Evolutionary conservation across 345 rosid genomes (phyloP).

Genomic region (Aquilaria sinensis): DNA sequence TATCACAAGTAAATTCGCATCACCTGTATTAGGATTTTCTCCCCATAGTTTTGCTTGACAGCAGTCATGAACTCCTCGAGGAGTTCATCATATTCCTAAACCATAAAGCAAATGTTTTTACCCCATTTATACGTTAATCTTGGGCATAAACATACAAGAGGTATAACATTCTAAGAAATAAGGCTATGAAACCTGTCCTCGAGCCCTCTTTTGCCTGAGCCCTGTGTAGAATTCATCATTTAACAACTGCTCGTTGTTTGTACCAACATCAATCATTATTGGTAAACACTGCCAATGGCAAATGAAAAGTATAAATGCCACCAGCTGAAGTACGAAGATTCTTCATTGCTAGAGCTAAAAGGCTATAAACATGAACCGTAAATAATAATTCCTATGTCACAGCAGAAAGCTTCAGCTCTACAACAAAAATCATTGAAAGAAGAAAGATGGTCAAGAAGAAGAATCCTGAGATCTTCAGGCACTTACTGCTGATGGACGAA

Average conservation of each 20-base stretch:
- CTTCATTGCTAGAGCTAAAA: not conserved
- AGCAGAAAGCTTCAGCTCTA: too few relatives aligned
- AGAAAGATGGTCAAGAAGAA: not conserved
- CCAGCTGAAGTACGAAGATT: constrained; percentile 1
- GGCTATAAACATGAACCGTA: not conserved
- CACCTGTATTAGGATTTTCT: constrained; percentile 88
- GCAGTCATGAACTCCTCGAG: constrained; percentile 89
- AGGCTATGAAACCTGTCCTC: constrained; percentile 49
- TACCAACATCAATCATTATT: constrained; percentile 83
- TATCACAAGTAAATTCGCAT: constrained; percentile 9
- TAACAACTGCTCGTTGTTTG: constrained; percentile 69
- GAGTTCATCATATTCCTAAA: constrained; percentile 86
- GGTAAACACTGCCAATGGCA: constrained; percentile 62
- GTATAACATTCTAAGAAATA: not conserved
- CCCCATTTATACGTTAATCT: not conserved
- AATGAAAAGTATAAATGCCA: not conserved
- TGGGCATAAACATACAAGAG: constrained; percentile 5
- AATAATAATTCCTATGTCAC: too few relatives aligned
- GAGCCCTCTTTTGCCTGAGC: constrained; percentile 72
- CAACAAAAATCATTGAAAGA: not conserved
- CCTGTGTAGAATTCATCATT: constrained; percentile 85
- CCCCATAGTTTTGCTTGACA: constrained; percentile 89
- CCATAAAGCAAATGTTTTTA: not conserved
- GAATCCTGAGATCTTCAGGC: not conserved
- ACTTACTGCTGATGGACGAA: constrained; percentile 86